Conservation (phyloP, 2,329 filamentous ascomycete species). For the Sphaerulina musiva region DNA sequence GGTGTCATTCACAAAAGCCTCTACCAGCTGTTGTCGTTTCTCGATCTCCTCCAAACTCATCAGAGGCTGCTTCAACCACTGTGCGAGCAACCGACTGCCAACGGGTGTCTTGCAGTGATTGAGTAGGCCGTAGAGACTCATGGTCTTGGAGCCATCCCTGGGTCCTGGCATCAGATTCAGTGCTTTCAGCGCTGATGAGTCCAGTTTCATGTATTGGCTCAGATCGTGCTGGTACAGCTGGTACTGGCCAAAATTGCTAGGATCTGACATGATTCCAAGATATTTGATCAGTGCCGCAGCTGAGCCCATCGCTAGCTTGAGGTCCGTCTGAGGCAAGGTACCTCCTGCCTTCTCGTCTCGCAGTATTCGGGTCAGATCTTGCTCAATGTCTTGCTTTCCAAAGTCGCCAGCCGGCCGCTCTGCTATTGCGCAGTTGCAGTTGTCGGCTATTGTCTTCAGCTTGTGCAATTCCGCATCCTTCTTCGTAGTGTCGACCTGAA, state of each 20-base stretch:
- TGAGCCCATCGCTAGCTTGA: conserved; percentile 93
- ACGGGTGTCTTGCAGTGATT: conserved; percentile 98
- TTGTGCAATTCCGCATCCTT: conserved; percentile 88
- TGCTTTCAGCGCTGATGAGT: conserved; percentile 87
- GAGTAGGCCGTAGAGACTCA: conserved; percentile 89
- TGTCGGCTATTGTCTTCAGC: conserved; percentile 80
- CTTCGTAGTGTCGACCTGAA: conserved; percentile 70
- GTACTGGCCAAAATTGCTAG: conserved; percentile 94
- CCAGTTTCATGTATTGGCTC: conserved; percentile 96
- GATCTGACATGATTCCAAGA: conserved; percentile 78
- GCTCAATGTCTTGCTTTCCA: conserved; percentile 84
- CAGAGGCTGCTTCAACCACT: conserved; percentile 95
- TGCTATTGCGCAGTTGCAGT: conserved; percentile 82
- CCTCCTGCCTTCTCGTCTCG: conserved; percentile 76
- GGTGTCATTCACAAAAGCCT: conserved; percentile 88
- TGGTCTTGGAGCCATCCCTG: conserved; percentile 89
- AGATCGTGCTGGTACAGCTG: conserved; percentile 96
- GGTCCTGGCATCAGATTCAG: conserved; percentile 96
- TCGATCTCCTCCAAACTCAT: conserved; percentile 89
- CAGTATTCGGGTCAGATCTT: conserved; percentile 79
- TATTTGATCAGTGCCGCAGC: conserved; percentile 93
- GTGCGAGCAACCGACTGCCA: conserved; percentile 79
- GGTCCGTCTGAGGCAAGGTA: conserved; percentile 77
- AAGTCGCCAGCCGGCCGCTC: conserved; percentile 74
- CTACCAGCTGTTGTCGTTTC: conserved; percentile 84